Evolutionary conservation across 1,139 yeast genomes (phyloP).

Genomic region (Suhomyces bolitotheri): DNA sequence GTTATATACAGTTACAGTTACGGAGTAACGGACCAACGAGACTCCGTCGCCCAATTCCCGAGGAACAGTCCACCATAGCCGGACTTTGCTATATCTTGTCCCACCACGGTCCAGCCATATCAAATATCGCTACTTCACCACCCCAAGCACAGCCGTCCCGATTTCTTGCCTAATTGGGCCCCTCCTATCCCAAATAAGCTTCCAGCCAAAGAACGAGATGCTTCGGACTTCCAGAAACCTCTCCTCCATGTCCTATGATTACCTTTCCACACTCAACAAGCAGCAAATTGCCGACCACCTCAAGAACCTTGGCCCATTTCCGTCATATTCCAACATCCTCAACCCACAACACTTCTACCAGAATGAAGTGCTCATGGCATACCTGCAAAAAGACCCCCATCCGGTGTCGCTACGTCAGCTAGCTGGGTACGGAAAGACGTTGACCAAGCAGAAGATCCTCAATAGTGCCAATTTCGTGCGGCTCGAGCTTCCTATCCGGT

Average conservation of each 20-base stretch:
- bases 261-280: slow-evolving; percentile 28
- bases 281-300: slow-evolving; percentile 45
- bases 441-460: slow-evolving; percentile 77
- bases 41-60: no score
- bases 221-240: neutral
- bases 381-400: slow-evolving; percentile 68
- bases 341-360: slow-evolving; percentile 83
- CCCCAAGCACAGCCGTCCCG: no score
- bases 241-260: slow-evolving; percentile 18
- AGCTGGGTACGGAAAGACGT: slow-evolving; percentile 82
- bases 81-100: no score
- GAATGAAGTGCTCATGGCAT: slow-evolving; percentile 69
- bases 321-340: slow-evolving; percentile 44
- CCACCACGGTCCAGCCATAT: no score
- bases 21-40: no score
- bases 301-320: slow-evolving; percentile 45
- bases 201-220: neutral
- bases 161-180: no score
- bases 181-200: no score
- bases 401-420: slow-evolving; percentile 86
- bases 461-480: slow-evolving; percentile 86
- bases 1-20: no score
- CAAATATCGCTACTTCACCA: no score
- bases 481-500: slow-evolving; percentile 77
- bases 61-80: no score